Conservation (phyloP, 371 early-diverging fungal genomes). For the Sporodiniella umbellata region DNA sequence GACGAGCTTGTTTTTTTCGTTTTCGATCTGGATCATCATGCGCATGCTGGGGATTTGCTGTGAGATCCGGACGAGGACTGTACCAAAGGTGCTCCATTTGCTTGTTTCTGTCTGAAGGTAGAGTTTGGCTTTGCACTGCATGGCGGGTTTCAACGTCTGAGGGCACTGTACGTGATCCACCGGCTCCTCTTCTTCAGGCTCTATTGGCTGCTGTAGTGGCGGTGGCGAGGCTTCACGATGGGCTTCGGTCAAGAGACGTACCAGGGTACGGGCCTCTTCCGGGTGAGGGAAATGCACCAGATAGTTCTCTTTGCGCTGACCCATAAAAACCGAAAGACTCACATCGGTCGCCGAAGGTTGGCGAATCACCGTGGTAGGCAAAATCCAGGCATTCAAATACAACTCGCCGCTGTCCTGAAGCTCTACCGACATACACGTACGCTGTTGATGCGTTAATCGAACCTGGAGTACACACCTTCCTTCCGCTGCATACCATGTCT, state of each 20-base stretch:
- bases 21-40: constrained; percentile 45
- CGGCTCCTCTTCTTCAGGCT: constrained; percentile 13
- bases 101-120: constrained; percentile 39
- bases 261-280: constrained; percentile 24
- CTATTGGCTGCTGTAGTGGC: background rate
- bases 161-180: constrained; percentile 31
- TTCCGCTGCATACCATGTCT: constrained; percentile 45
- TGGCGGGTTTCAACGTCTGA: constrained; percentile 35
- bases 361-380: constrained; percentile 28
- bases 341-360: constrained; percentile 39
- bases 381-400: constrained; percentile 47
- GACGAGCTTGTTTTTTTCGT: constrained; percentile 40
- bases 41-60: constrained; percentile 41
- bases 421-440: constrained; percentile 34
- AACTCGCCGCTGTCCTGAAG: constrained; percentile 29
- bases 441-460: constrained; percentile 27
- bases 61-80: constrained; percentile 30
- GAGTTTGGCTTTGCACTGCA: constrained; percentile 43
- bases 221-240: constrained; percentile 13
- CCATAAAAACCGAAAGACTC: constrained; percentile 36
- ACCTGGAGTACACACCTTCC: constrained; percentile 35
- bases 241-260: constrained; percentile 20
- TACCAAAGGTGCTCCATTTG: constrained; percentile 43
- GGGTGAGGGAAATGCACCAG: constrained; percentile 39
- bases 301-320: constrained; percentile 36